Evolutionary conservation across 371 early-diverging fungal species (phyloP), one percentile per base, ranked within the genome.

Genomic region (Dipsacomyces acuminosporus): DNA sequence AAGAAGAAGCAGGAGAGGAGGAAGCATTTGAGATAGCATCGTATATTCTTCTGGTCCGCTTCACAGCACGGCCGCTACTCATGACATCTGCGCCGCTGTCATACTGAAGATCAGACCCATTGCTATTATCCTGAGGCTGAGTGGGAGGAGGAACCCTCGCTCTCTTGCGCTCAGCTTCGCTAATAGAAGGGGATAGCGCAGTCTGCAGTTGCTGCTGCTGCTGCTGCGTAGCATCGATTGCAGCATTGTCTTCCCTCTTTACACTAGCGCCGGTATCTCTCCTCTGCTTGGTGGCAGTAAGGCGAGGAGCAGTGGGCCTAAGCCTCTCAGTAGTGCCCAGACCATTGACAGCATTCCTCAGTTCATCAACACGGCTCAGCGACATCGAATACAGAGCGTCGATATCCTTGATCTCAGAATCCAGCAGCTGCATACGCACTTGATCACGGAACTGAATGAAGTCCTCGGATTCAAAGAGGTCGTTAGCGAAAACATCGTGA

Each of bases 231-330:
- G n/a, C 20, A 18, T 17, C 26, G 41, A 25, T n/a, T 20, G 41
- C 50, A 30, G 23, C 14, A 20, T 4, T 25, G 23, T 30, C 50
- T 13, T 14, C 14, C 15, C 9, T 11, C 1, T 21, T 24, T 4
- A 3, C 30, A 15, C 26, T 9, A 9, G 13, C 24, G 9, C 18
- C 41, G 25, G 30, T 22, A 20, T 41, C 7, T 5, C 30, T 30
- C 11, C 30, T 30, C 11, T 30, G 30, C 30, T 11, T 26, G 30
- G 50, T 14, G 4, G 24, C 33, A 1, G 23, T 23, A 1, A 50
- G 45, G 1, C 54, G 51, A 9, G 54, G 51, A 6, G 59, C 59
- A 11, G 69, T 67, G 11, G 69, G 51, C 21, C 38, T 43, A 35
- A 54, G 38, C 14, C 69, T 52, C 40, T 44, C 22, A 1, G 36